These are phyloP conservation scores for Dioscorea cayenensis DNA, from an alignment of 116 monocot genomes.

Conservation along the genomic window DNA sequence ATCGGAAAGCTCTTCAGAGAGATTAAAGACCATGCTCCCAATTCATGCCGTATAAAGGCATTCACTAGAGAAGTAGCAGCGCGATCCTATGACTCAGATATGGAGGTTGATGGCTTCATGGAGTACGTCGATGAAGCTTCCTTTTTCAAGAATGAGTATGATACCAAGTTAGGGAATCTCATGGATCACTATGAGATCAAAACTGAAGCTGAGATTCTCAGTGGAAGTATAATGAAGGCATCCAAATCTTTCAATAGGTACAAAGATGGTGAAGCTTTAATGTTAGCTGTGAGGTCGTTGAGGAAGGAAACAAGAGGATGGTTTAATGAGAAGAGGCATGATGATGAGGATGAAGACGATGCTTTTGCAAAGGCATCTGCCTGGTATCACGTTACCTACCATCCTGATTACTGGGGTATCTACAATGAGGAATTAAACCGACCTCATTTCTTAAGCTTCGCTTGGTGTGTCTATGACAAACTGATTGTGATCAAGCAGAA, in stretches of 20 bases:
- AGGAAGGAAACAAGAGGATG: constrained; percentile 69
- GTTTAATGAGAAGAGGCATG: constrained; percentile 16
- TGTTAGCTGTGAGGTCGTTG: constrained; percentile 47
- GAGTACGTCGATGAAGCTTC: constrained; percentile 49
- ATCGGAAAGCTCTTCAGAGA: constrained; percentile 86
- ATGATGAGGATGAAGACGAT: constrained; percentile 14
- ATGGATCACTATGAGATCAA: constrained; percentile 84
- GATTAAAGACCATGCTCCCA: constrained; percentile 29
- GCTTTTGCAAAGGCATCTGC: constrained; percentile 72
- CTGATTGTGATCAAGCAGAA: constrained; percentile 53
- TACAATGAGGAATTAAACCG: constrained; percentile 44
- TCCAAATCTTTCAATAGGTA: constrained; percentile 47
- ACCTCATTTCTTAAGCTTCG: constrained; percentile 81
- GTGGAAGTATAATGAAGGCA: constrained; percentile 40
- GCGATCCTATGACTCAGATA: constrained; percentile 50
- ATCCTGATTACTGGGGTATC: constrained; percentile 54
- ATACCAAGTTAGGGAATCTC: constrained; percentile 70
- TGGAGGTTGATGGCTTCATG: constrained; percentile 63
- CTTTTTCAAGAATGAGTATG: constrained; percentile 61
- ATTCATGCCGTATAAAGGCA: constrained; percentile 17
- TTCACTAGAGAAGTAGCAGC: constrained; percentile 54
- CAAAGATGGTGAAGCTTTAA: constrained; percentile 58
- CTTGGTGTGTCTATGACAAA: constrained; percentile 77
- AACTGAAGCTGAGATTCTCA: constrained; percentile 71
- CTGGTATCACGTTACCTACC: constrained; percentile 88